phyloP scores from a whole-genome alignment of 2,329 filamentous ascomycete species.

The Penicillium sp. region DNA sequence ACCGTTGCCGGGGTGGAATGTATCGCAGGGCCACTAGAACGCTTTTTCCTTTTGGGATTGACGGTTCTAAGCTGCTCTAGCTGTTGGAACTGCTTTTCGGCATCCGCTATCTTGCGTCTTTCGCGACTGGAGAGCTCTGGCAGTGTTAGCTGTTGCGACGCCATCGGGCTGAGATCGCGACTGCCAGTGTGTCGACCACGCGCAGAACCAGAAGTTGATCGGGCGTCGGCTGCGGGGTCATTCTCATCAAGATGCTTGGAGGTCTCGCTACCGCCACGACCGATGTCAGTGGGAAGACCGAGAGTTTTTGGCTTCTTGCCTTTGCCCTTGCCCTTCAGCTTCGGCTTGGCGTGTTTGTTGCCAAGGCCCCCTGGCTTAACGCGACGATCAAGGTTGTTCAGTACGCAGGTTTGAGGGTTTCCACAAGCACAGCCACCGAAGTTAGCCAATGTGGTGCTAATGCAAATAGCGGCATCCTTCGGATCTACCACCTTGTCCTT shows the following conservation, averaged over 20 bases:
- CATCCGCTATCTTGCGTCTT: constrained; percentile 61
- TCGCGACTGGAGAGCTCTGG: constrained; percentile 60
- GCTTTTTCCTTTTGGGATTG: constrained; percentile 54
- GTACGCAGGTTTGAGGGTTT: constrained; percentile 36
- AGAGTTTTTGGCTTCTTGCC: constrained; percentile 45
- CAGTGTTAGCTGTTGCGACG: constrained; percentile 42
- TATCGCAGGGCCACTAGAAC: constrained; percentile 54
- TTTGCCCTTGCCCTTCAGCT: constrained; percentile 45
- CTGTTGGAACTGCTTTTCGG: constrained; percentile 61
- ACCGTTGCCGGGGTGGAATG: constrained; percentile 49
- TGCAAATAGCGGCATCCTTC: constrained; percentile 44
- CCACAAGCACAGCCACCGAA: constrained; percentile 52
- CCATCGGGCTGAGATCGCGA: constrained; percentile 60
- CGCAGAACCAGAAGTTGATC: constrained; percentile 57
- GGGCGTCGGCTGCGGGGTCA: constrained; percentile 54
- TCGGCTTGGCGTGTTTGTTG: constrained; percentile 29
- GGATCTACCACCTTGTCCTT: constrained; percentile 43
- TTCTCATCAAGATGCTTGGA: constrained; percentile 54
- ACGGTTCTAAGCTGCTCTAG: constrained; percentile 52
- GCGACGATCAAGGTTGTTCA: constrained; percentile 46
- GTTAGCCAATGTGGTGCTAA: constrained; percentile 49
- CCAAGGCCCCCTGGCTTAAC: neutral
- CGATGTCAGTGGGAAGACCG: constrained; percentile 48
- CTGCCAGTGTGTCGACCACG: constrained; percentile 54
- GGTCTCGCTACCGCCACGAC: constrained; percentile 60